Evolutionary conservation across 352 stramenopile species (phyloP).

Genomic region (Globisporangium heterothallicum): DNA sequence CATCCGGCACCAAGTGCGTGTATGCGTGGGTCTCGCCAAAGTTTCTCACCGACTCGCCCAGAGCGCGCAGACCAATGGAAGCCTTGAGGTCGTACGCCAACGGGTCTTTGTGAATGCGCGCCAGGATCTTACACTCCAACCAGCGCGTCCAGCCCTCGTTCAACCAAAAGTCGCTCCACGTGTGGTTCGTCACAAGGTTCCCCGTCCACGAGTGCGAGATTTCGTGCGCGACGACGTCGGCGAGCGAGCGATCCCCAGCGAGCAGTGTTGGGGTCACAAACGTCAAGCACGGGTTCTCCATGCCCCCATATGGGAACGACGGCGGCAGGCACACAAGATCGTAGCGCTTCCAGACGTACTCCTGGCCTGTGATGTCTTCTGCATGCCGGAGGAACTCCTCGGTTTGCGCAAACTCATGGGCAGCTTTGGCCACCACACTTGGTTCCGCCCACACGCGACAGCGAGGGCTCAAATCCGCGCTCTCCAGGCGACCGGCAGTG

Average conservation of each 20-base stretch:
- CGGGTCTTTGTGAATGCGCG: constrained; percentile 37
- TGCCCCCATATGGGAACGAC: constrained; percentile 87
- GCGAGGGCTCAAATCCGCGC: constrained; percentile 81
- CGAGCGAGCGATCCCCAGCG: constrained; percentile 92
- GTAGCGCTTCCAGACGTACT: constrained; percentile 96
- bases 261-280: constrained; percentile 97
- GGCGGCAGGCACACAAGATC: constrained; percentile 96
- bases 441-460: constrained; percentile 93
- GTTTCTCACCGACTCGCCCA: constrained; percentile 36
- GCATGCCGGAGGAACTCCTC: constrained; percentile 91
- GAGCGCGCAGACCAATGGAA: constrained; percentile 33
- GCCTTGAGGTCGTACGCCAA: constrained; percentile 50
- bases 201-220: constrained; percentile 96
- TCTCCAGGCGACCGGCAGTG: constrained; percentile 87
- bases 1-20: constrained; percentile 83
- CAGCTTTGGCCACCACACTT: constrained; percentile 88
- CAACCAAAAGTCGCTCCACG: constrained; percentile 97
- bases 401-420: constrained; percentile 94
- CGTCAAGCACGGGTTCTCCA: constrained; percentile 88
- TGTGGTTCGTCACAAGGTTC: constrained; percentile 96
- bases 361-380: constrained; percentile 88
- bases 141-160: constrained; percentile 98
- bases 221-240: constrained; percentile 97
- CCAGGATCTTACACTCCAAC: constrained; percentile 97
- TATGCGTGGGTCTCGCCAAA: constrained; percentile 72